A percentile compares a stretch with the other conserved stretches of the same genome.
These are phyloP conservation scores for Dictyostelium discoideum DNA, from an alignment of 78 protist species.

Conservation along the genomic window DNA sequence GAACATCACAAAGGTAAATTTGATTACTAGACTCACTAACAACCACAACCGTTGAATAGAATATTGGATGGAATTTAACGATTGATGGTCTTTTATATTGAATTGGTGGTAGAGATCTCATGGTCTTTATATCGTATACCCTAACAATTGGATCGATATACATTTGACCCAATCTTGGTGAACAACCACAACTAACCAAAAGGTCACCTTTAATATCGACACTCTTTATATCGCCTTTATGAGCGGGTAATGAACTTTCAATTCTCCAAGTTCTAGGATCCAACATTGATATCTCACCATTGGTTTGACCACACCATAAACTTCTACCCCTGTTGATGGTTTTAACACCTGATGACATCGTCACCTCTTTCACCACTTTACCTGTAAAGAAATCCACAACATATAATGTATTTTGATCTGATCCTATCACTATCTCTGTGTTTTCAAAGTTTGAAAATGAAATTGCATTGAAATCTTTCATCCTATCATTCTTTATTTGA, in stretches of 20 bases:
- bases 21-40: constrained; percentile 43
- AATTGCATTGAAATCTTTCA: constrained; percentile 39
- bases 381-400: constrained; percentile 70
- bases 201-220: constrained; percentile 65
- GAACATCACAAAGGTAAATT: constrained; percentile 51
- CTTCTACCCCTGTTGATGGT: constrained; percentile 16
- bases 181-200: constrained; percentile 46
- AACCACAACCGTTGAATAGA: constrained; percentile 35
- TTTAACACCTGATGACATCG: constrained; percentile 38
- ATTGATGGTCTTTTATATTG: constrained; percentile 61
- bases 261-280: constrained; percentile 59
- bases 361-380: constrained; percentile 24
- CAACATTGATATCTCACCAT: constrained; percentile 68
- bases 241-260: constrained; percentile 35
- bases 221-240: constrained; percentile 45
- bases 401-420: constrained; percentile 4
- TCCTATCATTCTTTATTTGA: constrained; percentile 14
- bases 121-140: constrained; percentile 45
- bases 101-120: constrained; percentile 63
- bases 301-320: constrained; percentile 70
- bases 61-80: constrained; percentile 78
- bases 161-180: constrained; percentile 64
- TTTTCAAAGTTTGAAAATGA: constrained; percentile 32
- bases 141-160: constrained; percentile 35
- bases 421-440: constrained; percentile 38